A percentile compares a stretch with the other conserved stretches of the same genome.
Conservation (phyloP, 495 filamentous ascomycete species). For the Durotheca rogersii region DNA sequence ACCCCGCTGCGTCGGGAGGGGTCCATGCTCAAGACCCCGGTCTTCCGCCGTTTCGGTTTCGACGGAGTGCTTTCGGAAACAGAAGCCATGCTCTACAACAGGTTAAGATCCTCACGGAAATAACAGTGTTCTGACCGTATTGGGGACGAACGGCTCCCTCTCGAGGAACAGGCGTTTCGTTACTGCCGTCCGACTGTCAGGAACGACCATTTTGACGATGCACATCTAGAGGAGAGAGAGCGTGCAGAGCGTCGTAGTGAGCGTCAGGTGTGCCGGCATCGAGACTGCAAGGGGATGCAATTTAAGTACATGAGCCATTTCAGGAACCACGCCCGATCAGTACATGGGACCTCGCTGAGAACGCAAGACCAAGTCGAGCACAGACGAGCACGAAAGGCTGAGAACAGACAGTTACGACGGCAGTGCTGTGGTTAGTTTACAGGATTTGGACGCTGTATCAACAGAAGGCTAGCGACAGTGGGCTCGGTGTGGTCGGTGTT, state of each 20-base stretch:
- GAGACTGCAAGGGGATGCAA: background rate
- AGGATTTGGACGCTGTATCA: too few relatives aligned
- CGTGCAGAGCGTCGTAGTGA: background rate
- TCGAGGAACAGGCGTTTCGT: conserved; percentile 1
- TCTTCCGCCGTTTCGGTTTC: conserved; percentile 12
- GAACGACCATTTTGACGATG: background rate
- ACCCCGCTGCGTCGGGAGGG: background rate
- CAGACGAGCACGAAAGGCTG: background rate
- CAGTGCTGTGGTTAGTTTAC: too few relatives aligned
- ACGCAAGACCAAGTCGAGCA: conserved; percentile 4
- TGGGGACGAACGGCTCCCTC: conserved; percentile 1
- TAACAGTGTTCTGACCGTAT: background rate
- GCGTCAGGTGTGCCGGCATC: conserved; percentile 2
- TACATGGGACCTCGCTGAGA: conserved; percentile 1
- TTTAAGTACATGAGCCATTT: conserved; percentile 3
- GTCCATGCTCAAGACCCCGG: background rate
- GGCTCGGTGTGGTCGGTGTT: too few relatives aligned
- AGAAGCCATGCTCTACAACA: too few relatives aligned
- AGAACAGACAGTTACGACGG: background rate
- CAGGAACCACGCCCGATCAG: conserved; percentile 3
- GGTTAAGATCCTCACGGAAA: too few relatives aligned
- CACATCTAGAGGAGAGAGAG: background rate
- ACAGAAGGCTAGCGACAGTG: too few relatives aligned
- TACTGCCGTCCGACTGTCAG: background rate
- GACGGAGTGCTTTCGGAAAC: too few relatives aligned